Base-by-base conservation (phyloP, 2,329 filamentous ascomycete genomes). In the Sporothrix inflata region DNA sequence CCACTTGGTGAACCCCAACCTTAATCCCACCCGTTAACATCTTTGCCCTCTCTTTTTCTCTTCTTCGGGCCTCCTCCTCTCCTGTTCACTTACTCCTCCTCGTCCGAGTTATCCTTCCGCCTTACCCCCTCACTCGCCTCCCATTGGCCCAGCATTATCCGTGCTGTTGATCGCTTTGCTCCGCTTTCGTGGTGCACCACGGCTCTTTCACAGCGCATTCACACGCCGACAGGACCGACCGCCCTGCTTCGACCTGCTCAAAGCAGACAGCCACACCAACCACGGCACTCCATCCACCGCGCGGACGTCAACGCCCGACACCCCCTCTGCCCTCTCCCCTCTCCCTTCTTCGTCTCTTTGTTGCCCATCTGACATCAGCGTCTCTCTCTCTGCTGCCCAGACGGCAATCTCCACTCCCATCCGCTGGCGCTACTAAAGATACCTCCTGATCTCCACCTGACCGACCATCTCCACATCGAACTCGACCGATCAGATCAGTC, bases 281-380 rank as follows among this genome's bases (percentile, higher is more conserved):
- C 16, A 49, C 60, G 60, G 60, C 60, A 65, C 60, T 45, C n/a
- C n/a, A 42, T 19, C 21, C 38, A 27, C 60, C 60, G 21, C 38
- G 60, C 60, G 60, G 60, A 65, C 60, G 12, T 19, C 24, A 66
- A 49, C 40, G 24, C 42, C 63, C 42, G 40, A 30, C 42, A 30
- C 30, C 12, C 40, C 40, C n/a, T n/a, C n/a, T n/a, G n/a, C n/a
- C n/a, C n/a, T n/a, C n/a, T n/a, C 61, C 40, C 30, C 9, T n/a
- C 12, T 3, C 24, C 27, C 16, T 16, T 57, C 53, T 24, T 16
- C 16, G 19, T 16, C 27, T 11, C 68, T 45, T 61, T 38, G 68
- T 57, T 63, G 66, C 42, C 47, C 47, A 42, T 40, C 57, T 71
- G 69, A 71, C 69, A 71, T 53, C 57, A 71, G 69, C 69, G 69